Conservation (phyloP, 805 yeast genomes). For the Zygosaccharomyces gambellarensis region DNA sequence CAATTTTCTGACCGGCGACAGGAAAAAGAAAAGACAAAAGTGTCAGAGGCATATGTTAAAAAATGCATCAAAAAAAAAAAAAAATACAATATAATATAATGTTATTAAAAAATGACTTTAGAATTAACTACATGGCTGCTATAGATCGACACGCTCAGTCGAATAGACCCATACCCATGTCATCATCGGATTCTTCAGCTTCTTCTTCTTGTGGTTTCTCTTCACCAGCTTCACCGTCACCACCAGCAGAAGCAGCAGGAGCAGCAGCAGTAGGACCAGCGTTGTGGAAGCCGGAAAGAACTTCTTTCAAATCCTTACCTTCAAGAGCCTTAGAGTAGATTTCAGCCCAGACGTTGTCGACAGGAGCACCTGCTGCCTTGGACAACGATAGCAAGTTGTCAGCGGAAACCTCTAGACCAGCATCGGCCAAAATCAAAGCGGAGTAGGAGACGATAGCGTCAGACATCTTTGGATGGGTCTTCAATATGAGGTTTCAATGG, state of each 20-base stretch:
- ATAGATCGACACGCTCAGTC: constrained; percentile 47
- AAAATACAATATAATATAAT: not conserved
- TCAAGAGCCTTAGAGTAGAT: constrained; percentile 78
- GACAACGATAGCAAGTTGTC: constrained; percentile 71
- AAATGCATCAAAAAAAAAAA: not conserved
- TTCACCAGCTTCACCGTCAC: constrained; percentile 48
- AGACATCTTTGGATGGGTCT: constrained; percentile 51
- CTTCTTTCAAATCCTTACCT: constrained; percentile 71
- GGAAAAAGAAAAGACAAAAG: constrained; percentile 1
- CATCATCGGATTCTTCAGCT: constrained; percentile 68
- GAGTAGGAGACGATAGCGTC: constrained; percentile 96
- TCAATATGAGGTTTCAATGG: constrained; percentile 1
- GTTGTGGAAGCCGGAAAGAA: constrained; percentile 54
- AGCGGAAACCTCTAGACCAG: constrained; percentile 88
- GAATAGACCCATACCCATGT: constrained; percentile 91
- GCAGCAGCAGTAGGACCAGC: constrained; percentile 44
- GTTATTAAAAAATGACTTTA: not conserved
- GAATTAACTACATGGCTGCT: constrained; percentile 4
- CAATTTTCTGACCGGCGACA: constrained; percentile 1
- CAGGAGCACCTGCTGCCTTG: constrained; percentile 72
- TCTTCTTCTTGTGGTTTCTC: constrained; percentile 55
- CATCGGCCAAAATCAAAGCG: constrained; percentile 97
- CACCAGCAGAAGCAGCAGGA: constrained; percentile 43
- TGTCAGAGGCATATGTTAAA: not conserved
- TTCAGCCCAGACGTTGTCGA: constrained; percentile 74